phyloP scores from a whole-genome alignment of 2,329 filamentous ascomycete genomes.

The Myriosclerotinia duriaeana region DNA sequence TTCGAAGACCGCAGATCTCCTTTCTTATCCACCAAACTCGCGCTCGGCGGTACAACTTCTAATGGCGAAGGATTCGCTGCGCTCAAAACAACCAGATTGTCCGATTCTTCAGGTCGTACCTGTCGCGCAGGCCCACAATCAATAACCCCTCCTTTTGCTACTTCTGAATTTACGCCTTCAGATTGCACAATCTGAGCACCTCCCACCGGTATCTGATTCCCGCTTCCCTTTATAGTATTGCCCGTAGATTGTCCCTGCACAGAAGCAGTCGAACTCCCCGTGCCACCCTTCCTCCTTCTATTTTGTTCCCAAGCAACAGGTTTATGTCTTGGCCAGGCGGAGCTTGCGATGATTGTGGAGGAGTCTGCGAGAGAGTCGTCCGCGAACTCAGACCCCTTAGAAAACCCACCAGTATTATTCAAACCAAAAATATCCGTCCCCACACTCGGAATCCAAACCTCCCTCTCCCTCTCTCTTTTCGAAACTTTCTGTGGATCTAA shows the following conservation, averaged over 20 bases:
- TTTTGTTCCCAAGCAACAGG: conserved; percentile 9
- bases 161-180: too few relatives aligned
- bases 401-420: neutral
- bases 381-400: neutral
- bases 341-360: neutral
- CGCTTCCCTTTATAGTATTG: neutral
- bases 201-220: neutral
- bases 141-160: conserved; percentile 26
- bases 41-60: conserved; percentile 38
- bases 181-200: neutral
- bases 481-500: conserved; percentile 13
- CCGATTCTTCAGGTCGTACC: conserved; percentile 2
- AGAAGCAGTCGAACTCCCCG: neutral
- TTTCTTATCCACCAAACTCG: conserved; percentile 35
- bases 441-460: conserved; percentile 52
- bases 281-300: conserved; percentile 5
- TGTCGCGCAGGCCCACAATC: conserved; percentile 42
- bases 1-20: conserved; percentile 46
- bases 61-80: conserved; percentile 29
- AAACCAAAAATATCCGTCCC: conserved; percentile 47
- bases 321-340: conserved; percentile 33
- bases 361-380: neutral
- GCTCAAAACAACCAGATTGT: conserved; percentile 4
- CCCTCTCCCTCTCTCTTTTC: conserved; percentile 24
- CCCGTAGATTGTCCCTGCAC: conserved; percentile 26